Evolutionary conservation across 345 rosid species (phyloP).

Genomic region (Eucalyptus urophylla): DNA sequence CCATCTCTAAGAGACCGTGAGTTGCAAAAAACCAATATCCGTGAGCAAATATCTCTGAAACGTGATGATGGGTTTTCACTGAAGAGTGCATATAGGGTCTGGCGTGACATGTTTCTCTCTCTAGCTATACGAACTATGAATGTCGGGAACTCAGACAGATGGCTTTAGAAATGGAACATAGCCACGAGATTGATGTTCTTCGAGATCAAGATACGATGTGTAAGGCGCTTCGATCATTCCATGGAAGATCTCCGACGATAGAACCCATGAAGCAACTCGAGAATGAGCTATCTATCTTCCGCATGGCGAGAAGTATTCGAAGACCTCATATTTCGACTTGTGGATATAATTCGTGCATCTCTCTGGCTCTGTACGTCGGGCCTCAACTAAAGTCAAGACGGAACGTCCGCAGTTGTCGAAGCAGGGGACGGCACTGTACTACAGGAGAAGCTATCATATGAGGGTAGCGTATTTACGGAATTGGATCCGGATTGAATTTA

Average conservation of each 20-base stretch:
- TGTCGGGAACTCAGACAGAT: background rate
- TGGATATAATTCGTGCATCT: background rate
- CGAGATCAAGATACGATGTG: background rate
- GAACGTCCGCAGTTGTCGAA: background rate
- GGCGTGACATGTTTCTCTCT: slow-evolving; percentile 13
- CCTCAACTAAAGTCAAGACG: background rate
- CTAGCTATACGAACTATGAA: background rate
- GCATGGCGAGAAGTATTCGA: background rate
- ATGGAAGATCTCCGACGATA: background rate
- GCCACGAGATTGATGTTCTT: background rate
- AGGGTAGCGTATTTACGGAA: background rate
- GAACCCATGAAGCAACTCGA: background rate
- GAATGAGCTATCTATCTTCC: background rate
- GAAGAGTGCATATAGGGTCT: background rate
- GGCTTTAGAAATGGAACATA: background rate
- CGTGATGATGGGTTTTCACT: slow-evolving; percentile 6
- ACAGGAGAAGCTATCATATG: background rate
- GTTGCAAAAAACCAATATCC: slow-evolving; percentile 36
- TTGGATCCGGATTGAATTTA: background rate
- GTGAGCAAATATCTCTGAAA: slow-evolving; percentile 29
- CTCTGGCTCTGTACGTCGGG: background rate
- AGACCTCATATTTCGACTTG: background rate
- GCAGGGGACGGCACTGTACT: background rate
- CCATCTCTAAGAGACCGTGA: slow-evolving; percentile 27
- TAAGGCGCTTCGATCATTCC: background rate